Conservation (phyloP, 225 moss, liverwort and hornwort genomes). For the Straminergon stramineum region DNA sequence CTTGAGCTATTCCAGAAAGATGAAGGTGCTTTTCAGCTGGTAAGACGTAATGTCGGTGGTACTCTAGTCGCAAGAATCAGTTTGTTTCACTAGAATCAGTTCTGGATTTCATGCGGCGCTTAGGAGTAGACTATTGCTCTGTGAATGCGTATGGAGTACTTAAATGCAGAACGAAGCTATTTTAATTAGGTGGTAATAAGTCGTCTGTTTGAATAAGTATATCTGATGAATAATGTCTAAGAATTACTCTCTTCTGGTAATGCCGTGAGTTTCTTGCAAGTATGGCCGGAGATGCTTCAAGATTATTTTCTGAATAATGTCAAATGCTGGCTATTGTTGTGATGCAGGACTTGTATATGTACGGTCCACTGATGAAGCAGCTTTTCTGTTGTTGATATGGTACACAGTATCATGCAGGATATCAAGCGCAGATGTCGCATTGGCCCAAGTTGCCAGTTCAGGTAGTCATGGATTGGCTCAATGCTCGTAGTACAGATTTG, state of each 20-base stretch:
- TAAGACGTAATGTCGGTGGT: conserved; percentile 4
- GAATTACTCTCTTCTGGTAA: background rate
- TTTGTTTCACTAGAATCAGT: background rate
- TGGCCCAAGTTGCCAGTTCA: conserved; percentile 75
- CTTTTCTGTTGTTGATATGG: conserved; percentile 14
- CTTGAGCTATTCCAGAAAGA: conserved; percentile 70
- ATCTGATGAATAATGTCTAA: background rate
- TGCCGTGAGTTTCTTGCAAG: background rate
- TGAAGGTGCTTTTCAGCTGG: conserved; percentile 69
- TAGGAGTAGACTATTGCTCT: background rate
- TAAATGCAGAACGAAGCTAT: background rate
- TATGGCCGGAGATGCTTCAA: background rate
- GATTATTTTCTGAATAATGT: background rate
- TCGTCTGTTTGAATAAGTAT: background rate
- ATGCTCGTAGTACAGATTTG: conserved; percentile 43
- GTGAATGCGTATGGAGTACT: background rate
- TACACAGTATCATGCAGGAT: conserved; percentile 77
- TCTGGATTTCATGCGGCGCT: background rate
- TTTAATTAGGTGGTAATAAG: background rate
- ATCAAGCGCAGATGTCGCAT: conserved; percentile 91
- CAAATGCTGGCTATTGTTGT: conserved; percentile 2
- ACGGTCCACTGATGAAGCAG: conserved; percentile 11
- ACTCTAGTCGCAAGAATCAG: background rate
- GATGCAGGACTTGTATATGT: conserved; percentile 7
- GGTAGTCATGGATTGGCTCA: conserved; percentile 67